Base-by-base conservation (phyloP, 305 asterid species). In the Fraxinus albicans region DNA sequence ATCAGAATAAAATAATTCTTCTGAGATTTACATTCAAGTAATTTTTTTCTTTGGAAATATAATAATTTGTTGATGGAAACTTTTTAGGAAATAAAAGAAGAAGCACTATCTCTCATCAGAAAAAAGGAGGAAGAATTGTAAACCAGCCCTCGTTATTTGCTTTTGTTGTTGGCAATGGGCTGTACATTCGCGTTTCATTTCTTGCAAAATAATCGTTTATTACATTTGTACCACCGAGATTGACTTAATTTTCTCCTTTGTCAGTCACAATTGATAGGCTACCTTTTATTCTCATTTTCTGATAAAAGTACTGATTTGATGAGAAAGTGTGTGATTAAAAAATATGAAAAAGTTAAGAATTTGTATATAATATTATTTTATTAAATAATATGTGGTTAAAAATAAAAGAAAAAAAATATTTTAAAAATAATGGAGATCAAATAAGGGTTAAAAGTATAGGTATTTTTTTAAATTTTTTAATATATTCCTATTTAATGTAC, bases 91-190 rank as follows among this genome's bases (percentile, higher is more conserved):
- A 21, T 27, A 77, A 79, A 73, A 86, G 79, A 81, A 70, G 65
- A 73, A 40, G 72, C 85, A 82, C 77, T 38, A 81, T 25, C 27
- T 25, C 27, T 19, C 40, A 36, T 36, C 34, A 50, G 80, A 15
- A 79, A 58, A 34, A 25, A 84, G 63, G 34, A 53, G 77, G 72
- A 73, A 81, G 81, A 82, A 35, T 31, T 72, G 83, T 65, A 82
- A 80, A 73, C 83, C 75, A 82, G 85, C 81, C 79, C 79, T 82
- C 79, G 58, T 50, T 19, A 69, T 77, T 80, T 73, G 75, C 3
- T 55, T 44, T 82, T 75, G 69, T 60, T 69, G 34, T 80, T 81
- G 79, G 77, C 77, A 53, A 27, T 44, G 55, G 78, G 70, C 31
- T 76, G 58, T 65, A 27, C 74, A 67, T 67, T 27, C 31, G 74